A percentile compares a stretch with the other conserved stretches of the same genome.
These are phyloP conservation scores for Salix udensis DNA, from an alignment of 345 rosid species.

Conservation along the genomic window DNA sequence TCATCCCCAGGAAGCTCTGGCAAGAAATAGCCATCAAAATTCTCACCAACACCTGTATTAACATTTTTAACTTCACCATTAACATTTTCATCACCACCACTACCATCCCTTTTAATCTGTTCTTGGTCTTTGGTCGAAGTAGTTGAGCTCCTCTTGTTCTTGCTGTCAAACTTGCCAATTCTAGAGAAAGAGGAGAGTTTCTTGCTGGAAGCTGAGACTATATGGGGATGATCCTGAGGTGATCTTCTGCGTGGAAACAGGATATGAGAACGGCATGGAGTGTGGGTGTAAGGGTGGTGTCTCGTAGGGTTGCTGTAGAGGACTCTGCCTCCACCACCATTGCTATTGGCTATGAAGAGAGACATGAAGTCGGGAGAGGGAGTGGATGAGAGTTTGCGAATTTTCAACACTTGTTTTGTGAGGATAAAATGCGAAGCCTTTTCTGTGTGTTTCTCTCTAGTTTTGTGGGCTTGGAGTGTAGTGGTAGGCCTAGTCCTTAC, in stretches of 20 bases:
- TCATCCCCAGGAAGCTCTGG: constrained; percentile 63
- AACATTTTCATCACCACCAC: constrained; percentile 18
- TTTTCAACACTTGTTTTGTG: background rate
- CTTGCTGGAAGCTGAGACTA: constrained; percentile 46
- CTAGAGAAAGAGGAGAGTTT: constrained; percentile 43
- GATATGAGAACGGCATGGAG: constrained; percentile 19
- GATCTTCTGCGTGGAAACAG: constrained; percentile 20
- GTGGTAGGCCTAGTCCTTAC: too few relatives aligned
- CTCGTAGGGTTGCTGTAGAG: constrained; percentile 27
- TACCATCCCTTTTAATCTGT: constrained; percentile 23
- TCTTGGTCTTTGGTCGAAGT: constrained; percentile 41
- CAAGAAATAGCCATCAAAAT: constrained; percentile 31
- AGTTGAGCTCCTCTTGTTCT: constrained; percentile 42
- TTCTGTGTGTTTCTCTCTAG: background rate
- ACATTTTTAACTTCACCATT: constrained; percentile 21
- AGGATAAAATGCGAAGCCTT: background rate
- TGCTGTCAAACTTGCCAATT: constrained; percentile 70
- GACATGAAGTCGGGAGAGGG: constrained; percentile 46
- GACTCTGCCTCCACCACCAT: constrained; percentile 35
- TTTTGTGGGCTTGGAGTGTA: too few relatives aligned
- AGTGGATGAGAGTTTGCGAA: constrained; percentile 11
- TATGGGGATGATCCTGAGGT: constrained; percentile 22
- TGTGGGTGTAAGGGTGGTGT: constrained; percentile 6
- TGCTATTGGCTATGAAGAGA: constrained; percentile 41
- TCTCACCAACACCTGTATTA: constrained; percentile 18